Conservation (phyloP, 495 filamentous ascomycete genomes). For the Xylaria cubensis region DNA sequence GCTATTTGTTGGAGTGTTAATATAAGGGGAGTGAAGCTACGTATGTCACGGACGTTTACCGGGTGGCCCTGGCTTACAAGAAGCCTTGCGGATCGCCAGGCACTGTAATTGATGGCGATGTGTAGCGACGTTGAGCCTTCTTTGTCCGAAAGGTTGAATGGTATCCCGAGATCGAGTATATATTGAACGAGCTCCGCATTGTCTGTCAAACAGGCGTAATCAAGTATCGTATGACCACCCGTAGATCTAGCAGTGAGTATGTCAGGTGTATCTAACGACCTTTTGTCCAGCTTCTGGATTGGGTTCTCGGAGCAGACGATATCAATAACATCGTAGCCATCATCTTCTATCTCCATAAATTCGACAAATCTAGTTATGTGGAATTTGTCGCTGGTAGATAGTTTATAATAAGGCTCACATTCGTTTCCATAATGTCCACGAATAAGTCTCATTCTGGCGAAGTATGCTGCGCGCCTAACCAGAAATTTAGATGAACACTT, state of each 20-base stretch:
- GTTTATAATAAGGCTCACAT: not conserved
- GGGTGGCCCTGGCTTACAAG: conserved; percentile 3
- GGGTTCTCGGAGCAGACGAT: not conserved
- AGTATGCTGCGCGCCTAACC: not conserved
- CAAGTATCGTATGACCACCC: not conserved
- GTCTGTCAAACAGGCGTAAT: not conserved
- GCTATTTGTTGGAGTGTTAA: not conserved
- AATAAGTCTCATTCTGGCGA: not conserved
- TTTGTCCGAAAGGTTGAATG: not conserved
- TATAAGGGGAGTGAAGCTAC: not conserved
- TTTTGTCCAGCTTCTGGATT: not conserved
- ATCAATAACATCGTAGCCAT: not conserved
- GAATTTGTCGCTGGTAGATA: not conserved
- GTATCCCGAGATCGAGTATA: not conserved
- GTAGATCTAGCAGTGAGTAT: not conserved
- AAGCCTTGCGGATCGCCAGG: not conserved
- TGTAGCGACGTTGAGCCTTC: not conserved
- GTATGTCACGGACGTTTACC: not conserved
- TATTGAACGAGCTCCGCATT: not conserved
- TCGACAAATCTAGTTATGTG: not conserved
- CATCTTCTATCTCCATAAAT: conserved; percentile 2
- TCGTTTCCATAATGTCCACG: not conserved
- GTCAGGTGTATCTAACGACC: not conserved
- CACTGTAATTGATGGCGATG: not conserved
- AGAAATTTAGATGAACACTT: not conserved